Conservation (phyloP, 1,284 basidiomycete species). For the Puccinia coronata region DNA sequence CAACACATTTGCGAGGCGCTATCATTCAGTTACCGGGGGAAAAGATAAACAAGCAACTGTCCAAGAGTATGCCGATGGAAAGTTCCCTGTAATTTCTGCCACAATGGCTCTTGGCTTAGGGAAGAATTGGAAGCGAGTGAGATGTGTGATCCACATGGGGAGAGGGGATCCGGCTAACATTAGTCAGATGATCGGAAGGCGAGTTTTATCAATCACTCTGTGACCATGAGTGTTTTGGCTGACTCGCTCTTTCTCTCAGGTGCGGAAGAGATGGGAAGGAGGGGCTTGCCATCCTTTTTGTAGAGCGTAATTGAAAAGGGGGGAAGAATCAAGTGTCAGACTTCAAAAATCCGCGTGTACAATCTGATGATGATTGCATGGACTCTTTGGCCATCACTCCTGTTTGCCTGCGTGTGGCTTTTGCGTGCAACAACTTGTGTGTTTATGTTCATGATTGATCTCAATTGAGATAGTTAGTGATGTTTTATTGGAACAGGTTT, state of each 20-base stretch:
- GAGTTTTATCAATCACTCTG: too few relatives aligned
- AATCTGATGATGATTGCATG: neutral
- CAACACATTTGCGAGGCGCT: neutral
- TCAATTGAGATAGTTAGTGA: too few relatives aligned
- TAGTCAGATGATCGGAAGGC: slow-evolving; percentile 1
- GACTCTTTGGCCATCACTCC: neutral
- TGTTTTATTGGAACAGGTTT: too few relatives aligned
- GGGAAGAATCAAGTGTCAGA: neutral
- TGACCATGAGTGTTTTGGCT: too few relatives aligned
- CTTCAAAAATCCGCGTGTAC: neutral
- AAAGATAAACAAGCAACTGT: neutral
- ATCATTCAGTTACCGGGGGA: neutral
- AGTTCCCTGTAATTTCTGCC: neutral
- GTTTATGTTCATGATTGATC: too few relatives aligned
- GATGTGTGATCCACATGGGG: neutral
- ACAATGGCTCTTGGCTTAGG: neutral
- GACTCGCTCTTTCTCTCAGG: neutral
- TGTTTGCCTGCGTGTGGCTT: neutral
- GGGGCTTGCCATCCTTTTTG: neutral
- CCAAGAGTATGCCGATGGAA: neutral
- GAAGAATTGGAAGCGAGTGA: neutral
- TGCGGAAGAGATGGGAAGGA: neutral
- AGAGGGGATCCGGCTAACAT: neutral
- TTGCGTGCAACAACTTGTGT: too few relatives aligned
- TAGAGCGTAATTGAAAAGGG: neutral